A percentile compares a stretch with the other conserved stretches of the same genome.
Evolutionary conservation across 352 stramenopile genomes (phyloP).

Genomic region (Halophytophthora polymorphica): DNA sequence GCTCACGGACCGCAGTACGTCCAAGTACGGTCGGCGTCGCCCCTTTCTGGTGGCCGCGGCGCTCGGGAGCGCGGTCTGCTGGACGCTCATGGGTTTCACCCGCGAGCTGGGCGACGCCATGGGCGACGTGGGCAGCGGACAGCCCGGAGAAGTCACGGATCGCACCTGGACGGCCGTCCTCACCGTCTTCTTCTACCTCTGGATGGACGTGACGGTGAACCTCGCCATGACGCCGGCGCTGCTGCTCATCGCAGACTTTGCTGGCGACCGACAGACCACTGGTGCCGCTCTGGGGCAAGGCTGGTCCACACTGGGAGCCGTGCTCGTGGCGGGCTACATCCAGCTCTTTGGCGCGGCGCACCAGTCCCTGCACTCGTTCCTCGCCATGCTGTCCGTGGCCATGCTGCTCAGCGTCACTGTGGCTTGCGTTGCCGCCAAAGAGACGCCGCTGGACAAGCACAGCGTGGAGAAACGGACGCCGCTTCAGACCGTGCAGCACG

Average conservation of each 20-base stretch:
- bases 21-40: slow-evolving; percentile 32
- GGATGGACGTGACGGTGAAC: slow-evolving; percentile 66
- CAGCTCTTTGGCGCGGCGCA: slow-evolving; percentile 45
- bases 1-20: slow-evolving; percentile 30
- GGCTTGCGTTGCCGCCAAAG: slow-evolving; percentile 30
- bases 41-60: slow-evolving; percentile 37
- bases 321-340: slow-evolving; percentile 50
- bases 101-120: slow-evolving; percentile 40
- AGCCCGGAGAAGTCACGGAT: slow-evolving; percentile 22
- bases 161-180: slow-evolving; percentile 47
- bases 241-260: slow-evolving; percentile 55
- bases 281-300: slow-evolving; percentile 41
- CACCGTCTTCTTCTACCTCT: slow-evolving; percentile 57
- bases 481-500: slow-evolving; percentile 16
- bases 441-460: slow-evolving; percentile 22
- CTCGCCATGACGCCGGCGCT: slow-evolving; percentile 42
- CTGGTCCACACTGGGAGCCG: slow-evolving; percentile 42
- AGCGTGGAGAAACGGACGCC: slow-evolving; percentile 9
- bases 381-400: slow-evolving; percentile 46
- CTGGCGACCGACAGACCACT: slow-evolving; percentile 46
- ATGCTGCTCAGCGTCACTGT: slow-evolving; percentile 30
- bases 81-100: slow-evolving; percentile 52
- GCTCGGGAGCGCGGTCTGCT: slow-evolving; percentile 40
- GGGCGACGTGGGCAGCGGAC: slow-evolving; percentile 34
- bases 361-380: slow-evolving; percentile 43